Conservation (phyloP, 2,329 filamentous ascomycete genomes). For the Phoma sp. region DNA sequence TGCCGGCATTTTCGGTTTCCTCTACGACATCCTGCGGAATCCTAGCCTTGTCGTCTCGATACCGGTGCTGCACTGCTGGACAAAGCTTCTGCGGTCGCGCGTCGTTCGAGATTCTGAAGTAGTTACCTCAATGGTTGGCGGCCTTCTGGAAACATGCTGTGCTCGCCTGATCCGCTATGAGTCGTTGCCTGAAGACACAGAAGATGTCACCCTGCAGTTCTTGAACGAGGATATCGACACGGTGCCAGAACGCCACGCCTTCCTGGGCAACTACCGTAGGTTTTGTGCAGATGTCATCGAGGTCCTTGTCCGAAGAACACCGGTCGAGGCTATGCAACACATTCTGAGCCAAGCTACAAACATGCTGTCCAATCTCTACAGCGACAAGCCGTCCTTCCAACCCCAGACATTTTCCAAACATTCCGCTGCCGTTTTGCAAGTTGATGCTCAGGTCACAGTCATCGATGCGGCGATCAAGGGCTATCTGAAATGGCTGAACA, state of each 20-base stretch:
- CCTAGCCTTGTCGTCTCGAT: conserved; percentile 93
- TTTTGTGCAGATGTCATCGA: conserved; percentile 91
- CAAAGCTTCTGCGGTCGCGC: conserved; percentile 76
- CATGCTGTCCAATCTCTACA: conserved; percentile 78
- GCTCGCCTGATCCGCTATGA: conserved; percentile 88
- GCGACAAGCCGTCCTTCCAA: conserved; percentile 70
- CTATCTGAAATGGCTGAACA: conserved; percentile 78
- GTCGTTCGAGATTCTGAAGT: conserved; percentile 71
- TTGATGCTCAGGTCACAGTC: conserved; percentile 89
- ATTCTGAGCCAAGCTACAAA: conserved; percentile 82
- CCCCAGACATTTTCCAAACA: conserved; percentile 64
- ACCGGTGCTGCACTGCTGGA: conserved; percentile 89
- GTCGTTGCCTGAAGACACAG: conserved; percentile 79
- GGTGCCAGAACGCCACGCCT: conserved; percentile 89
- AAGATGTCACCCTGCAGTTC: conserved; percentile 81
- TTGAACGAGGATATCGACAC: conserved; percentile 95
- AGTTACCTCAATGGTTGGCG: conserved; percentile 70
- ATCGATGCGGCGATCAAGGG: conserved; percentile 90
- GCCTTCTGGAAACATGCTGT: conserved; percentile 83
- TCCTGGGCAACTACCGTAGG: conserved; percentile 91
- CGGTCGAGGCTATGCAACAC: conserved; percentile 84
- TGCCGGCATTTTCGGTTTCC: conserved; percentile 77
- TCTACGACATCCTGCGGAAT: conserved; percentile 80
- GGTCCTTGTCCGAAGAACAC: conserved; percentile 79
- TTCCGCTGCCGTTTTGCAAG: conserved; percentile 75